These are phyloP conservation scores for Calocybe gangraenosa DNA, from an alignment of 768 basidiomycete genomes.

Conservation along the genomic window DNA sequence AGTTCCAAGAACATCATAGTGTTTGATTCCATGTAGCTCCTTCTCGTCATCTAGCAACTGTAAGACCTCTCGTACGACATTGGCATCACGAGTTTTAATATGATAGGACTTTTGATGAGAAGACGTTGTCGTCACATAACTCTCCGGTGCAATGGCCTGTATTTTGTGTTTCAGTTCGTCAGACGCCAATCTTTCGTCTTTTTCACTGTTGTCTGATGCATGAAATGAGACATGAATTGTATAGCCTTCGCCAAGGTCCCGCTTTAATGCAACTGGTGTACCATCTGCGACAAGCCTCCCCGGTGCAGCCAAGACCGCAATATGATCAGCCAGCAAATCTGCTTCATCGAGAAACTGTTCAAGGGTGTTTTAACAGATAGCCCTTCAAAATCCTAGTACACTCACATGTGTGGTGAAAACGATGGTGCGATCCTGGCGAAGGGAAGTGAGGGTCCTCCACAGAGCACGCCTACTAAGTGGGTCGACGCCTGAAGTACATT, in stretches of 20 bases:
- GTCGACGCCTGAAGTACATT: constrained; percentile 80
- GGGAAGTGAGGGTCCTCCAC: constrained; percentile 69
- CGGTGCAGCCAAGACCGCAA: constrained; percentile 71
- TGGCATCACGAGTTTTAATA: constrained; percentile 56
- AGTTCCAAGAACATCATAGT: constrained; percentile 67
- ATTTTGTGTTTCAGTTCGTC: constrained; percentile 38
- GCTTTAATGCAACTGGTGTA: constrained; percentile 71
- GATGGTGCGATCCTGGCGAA: constrained; percentile 62
- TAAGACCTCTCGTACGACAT: constrained; percentile 51
- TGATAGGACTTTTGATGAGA: constrained; percentile 47
- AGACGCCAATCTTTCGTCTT: constrained; percentile 20
- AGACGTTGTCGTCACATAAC: constrained; percentile 38
- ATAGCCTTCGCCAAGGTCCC: constrained; percentile 68
- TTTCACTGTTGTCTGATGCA: constrained; percentile 18
- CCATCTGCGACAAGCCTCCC: constrained; percentile 73
- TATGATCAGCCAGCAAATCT: constrained; percentile 70
- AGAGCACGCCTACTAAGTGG: constrained; percentile 74
- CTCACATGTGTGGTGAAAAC: constrained; percentile 78
- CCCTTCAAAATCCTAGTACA: not conserved
- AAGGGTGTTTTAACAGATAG: not conserved
- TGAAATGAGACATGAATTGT: constrained; percentile 52
- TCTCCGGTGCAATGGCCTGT: constrained; percentile 38
- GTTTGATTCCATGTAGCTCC: constrained; percentile 32
- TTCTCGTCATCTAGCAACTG: constrained; percentile 46
- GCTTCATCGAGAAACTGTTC: constrained; percentile 73